Conservation (phyloP, 2,329 filamentous ascomycete genomes). For the Elsinoe fawcettii region DNA sequence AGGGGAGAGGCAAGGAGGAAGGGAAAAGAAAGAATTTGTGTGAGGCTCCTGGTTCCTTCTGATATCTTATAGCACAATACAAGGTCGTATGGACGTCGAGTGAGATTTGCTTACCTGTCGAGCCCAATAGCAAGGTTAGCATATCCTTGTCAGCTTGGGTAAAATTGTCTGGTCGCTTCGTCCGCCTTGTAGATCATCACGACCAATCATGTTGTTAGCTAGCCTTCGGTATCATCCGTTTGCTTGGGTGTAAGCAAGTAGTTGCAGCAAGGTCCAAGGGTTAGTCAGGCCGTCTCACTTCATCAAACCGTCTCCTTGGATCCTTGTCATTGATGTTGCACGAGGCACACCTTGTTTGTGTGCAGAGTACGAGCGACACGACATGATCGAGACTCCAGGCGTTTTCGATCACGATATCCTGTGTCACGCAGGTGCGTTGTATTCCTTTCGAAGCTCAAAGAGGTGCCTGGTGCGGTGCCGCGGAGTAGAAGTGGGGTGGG, state of each 20-base stretch:
- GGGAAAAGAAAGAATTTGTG: neutral
- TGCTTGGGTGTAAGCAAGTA: neutral
- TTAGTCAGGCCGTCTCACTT: neutral
- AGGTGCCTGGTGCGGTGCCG: too few species aligned
- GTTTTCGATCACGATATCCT: too few species aligned
- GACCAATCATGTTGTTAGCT: neutral
- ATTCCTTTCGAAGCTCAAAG: too few species aligned
- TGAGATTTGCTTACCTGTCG: slow-evolving; percentile 1
- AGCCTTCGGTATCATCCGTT: neutral
- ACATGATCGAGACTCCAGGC: too few species aligned
- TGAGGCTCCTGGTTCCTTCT: neutral
- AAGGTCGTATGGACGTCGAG: neutral
- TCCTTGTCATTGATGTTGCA: neutral
- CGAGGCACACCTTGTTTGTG: too few species aligned
- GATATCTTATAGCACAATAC: neutral
- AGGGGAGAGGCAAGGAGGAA: neutral
- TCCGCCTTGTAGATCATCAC: neutral
- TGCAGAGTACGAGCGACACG: too few species aligned
- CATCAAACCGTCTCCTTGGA: neutral
- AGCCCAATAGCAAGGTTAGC: neutral
- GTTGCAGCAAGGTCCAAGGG: neutral
- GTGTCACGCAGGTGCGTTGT: too few species aligned
- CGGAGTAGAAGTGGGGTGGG: too few species aligned
- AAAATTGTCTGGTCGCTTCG: neutral
- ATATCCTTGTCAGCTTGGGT: slow-evolving; percentile 4